These are phyloP conservation scores for Neurospora discreta DNA, from an alignment of 495 filamentous ascomycete species.

Conservation along the genomic window DNA sequence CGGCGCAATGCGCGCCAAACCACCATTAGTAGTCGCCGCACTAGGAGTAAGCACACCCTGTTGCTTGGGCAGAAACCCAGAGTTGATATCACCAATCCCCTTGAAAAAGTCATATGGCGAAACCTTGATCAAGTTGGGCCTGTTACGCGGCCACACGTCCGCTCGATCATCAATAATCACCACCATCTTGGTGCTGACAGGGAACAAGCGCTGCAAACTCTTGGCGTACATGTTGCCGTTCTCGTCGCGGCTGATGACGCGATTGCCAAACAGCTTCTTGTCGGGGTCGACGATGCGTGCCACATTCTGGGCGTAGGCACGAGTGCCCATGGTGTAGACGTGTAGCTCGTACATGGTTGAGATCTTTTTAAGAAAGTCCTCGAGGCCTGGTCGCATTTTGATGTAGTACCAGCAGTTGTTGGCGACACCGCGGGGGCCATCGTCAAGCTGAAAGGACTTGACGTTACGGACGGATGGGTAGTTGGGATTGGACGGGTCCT, in stretches of 20 bases:
- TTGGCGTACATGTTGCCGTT: conserved; percentile 87
- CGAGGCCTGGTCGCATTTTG: conserved; percentile 88
- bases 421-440: conserved; percentile 53
- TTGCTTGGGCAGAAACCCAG: conserved; percentile 86
- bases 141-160: conserved; percentile 95
- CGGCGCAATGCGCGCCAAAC: conserved; percentile 1
- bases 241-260: conserved; percentile 92
- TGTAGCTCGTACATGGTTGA: conserved; percentile 84
- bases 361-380: conserved; percentile 70
- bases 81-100: conserved; percentile 98
- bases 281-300: conserved; percentile 89
- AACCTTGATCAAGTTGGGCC: conserved; percentile 89
- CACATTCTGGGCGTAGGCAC: conserved; percentile 85
- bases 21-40: conserved; percentile 11
- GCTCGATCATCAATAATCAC: conserved; percentile 97
- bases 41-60: conserved; percentile 50
- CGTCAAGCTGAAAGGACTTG: conserved; percentile 76
- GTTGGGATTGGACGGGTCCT: conserved; percentile 79
- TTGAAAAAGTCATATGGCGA: conserved; percentile 94
- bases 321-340: conserved; percentile 98
- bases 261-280: conserved; percentile 79
- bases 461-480: conserved; percentile 85
- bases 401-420: conserved; percentile 89
- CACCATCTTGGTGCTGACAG: conserved; percentile 97
- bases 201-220: conserved; percentile 83